These are phyloP conservation scores for Hordeum pubiflorum DNA, from an alignment of 202 grass and related monocot species.

Conservation along the genomic window DNA sequence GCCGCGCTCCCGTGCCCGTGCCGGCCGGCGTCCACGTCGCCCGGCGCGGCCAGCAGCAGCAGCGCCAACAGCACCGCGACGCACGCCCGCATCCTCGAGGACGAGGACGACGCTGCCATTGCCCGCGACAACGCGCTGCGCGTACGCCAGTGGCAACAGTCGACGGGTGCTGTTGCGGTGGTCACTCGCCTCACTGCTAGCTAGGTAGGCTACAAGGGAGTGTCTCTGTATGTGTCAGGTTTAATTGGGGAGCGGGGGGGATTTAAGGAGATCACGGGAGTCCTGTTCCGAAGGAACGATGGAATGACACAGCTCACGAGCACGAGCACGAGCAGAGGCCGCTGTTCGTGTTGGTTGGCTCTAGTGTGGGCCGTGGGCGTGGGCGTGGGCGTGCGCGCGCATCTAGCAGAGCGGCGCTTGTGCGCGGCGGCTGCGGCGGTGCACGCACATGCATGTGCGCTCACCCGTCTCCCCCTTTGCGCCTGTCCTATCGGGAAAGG, in stretches of 20 bases:
- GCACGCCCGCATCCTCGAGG: neutral
- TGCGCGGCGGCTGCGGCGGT: too few relatives aligned
- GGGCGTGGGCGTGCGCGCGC: neutral
- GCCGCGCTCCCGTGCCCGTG: neutral
- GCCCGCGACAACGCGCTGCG: neutral
- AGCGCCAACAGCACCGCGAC: neutral
- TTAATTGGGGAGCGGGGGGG: neutral
- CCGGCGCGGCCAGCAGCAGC: conserved; percentile 26
- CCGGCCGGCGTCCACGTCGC: neutral
- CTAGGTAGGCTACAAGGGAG: neutral
- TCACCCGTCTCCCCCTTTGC: too few relatives aligned
- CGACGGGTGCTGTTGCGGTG: neutral
- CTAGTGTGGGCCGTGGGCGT: neutral
- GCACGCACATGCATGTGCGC: too few relatives aligned
- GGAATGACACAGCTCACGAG: conserved; percentile 37
- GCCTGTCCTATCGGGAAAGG: too few relatives aligned
- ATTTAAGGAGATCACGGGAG: conserved; percentile 58
- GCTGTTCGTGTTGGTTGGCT: neutral
- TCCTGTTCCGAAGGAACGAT: neutral
- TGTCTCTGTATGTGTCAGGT: neutral
- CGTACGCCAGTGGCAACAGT: neutral
- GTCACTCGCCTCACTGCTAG: neutral
- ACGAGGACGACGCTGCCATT: neutral
- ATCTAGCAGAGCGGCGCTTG: too few relatives aligned
- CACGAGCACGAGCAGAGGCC: neutral